Evolutionary conservation across 2,329 filamentous ascomycete genomes (phyloP).

Genomic region (Ampelomyces quisqualis): DNA sequence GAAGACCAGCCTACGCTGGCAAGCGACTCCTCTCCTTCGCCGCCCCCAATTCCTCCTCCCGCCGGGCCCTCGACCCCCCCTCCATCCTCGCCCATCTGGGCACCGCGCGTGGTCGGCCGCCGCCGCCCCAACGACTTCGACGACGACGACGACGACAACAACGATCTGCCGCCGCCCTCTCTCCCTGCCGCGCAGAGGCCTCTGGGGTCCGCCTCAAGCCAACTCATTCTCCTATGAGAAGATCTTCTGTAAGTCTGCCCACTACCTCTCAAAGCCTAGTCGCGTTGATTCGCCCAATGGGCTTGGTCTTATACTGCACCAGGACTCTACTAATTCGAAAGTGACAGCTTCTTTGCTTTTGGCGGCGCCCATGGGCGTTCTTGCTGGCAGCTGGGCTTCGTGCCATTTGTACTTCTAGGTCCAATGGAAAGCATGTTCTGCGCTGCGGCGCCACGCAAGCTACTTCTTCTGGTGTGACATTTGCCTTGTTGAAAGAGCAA

Average conservation of each 20-base stretch:
- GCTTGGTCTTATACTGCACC: not conserved
- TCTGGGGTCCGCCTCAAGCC: no score
- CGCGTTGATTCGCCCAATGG: not conserved
- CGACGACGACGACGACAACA: not conserved
- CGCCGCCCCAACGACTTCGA: not conserved
- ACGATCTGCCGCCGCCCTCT: no score
- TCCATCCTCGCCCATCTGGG: not conserved
- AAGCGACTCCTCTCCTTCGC: no score
- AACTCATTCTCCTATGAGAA: no score
- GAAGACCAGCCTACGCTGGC: no score
- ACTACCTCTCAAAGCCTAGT: not conserved
- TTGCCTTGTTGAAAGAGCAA: not conserved
- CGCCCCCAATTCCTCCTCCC: no score
- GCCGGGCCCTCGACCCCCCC: no score
- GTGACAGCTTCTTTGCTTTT: not conserved
- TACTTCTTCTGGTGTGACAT: not conserved
- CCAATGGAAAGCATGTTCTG: not conserved
- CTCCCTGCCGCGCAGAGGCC: no score
- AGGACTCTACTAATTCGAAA: not conserved
- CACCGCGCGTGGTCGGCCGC: not conserved
- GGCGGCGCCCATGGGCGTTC: not conserved
- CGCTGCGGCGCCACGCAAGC: not conserved
- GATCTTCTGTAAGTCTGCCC: not conserved
- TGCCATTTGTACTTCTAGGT: not conserved
- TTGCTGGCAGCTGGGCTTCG: not conserved